Percentiles rank a stretch among this genome's conserved stretches.
These are phyloP conservation scores for Tricholoma sp. DNA, from an alignment of 768 basidiomycete species.

Conservation along the genomic window DNA sequence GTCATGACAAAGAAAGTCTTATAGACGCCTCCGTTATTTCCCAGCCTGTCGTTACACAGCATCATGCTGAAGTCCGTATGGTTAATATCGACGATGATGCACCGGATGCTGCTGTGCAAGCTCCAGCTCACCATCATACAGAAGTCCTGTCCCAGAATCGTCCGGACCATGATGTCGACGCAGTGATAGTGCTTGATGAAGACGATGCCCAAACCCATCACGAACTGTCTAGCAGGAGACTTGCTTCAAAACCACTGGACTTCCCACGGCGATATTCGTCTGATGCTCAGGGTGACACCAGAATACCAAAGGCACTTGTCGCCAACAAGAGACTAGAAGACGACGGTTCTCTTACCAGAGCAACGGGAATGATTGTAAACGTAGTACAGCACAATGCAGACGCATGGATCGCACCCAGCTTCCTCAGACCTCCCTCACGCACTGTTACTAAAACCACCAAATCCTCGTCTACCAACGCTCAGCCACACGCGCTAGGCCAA, in stretches of 20 bases:
- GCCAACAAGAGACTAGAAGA: not conserved
- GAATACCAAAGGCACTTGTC: not conserved
- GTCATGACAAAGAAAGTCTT: not conserved
- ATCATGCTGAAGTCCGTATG: not conserved
- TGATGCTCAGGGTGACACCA: not conserved
- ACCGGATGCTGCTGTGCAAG: not conserved
- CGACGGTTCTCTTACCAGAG: not conserved
- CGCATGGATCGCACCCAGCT: conserved; percentile 17
- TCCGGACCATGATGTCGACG: not conserved
- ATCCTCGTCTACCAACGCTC: not conserved
- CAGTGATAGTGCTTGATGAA: conserved; percentile 4
- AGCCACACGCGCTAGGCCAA: not conserved
- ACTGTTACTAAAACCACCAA: not conserved
- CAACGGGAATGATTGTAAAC: not conserved
- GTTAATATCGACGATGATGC: not conserved
- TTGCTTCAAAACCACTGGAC: not conserved
- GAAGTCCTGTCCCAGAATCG: not conserved
- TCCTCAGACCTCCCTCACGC: conserved; percentile 4
- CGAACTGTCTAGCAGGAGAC: conserved; percentile 1
- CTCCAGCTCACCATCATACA: not conserved
- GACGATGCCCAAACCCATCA: conserved; percentile 11
- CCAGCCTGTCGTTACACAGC: not conserved
- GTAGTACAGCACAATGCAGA: conserved; percentile 12
- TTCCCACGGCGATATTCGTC: not conserved
- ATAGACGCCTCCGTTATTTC: not conserved